Percentiles rank a stretch among this genome's conserved stretches.
Conservation (phyloP, 345 rosid genomes). For the Citrus reticulata region DNA sequence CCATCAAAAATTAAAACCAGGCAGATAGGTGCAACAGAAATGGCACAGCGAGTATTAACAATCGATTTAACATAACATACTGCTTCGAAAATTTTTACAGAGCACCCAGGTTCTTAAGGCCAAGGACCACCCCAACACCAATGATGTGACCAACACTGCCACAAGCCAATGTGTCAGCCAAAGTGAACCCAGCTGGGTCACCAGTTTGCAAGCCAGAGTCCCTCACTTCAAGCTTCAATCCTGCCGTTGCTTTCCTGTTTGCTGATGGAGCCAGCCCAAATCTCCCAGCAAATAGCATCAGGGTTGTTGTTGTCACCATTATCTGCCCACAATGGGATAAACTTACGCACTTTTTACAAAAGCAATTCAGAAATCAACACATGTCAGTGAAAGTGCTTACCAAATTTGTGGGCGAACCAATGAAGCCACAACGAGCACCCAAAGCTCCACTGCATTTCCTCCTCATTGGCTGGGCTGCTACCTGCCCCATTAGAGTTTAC, state of each 20-base stretch:
- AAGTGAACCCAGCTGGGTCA: conserved; percentile 94
- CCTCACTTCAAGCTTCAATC: conserved; percentile 81
- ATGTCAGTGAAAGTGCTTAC: conserved; percentile 21
- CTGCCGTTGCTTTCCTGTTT: conserved; percentile 91
- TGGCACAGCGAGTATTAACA: neutral
- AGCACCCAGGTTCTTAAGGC: conserved; percentile 81
- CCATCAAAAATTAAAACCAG: no score
- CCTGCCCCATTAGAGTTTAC: conserved; percentile 20
- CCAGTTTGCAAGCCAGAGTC: conserved; percentile 90
- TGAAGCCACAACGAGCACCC: conserved; percentile 75
- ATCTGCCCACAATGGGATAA: conserved; percentile 35
- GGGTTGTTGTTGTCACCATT: conserved; percentile 77
- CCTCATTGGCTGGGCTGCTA: conserved; percentile 49
- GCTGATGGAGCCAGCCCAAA: conserved; percentile 98
- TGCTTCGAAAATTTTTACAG: conserved; percentile 30
- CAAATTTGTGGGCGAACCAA: conserved; percentile 94
- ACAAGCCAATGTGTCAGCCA: conserved; percentile 97
- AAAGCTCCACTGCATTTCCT: conserved; percentile 70
- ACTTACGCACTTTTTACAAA: neutral
- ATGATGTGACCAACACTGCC: conserved; percentile 83
- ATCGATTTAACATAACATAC: neutral
- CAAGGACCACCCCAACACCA: conserved; percentile 90
- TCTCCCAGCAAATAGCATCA: conserved; percentile 94
- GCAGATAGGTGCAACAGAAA: neutral
- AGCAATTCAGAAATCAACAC: neutral